Evolutionary conservation across 805 yeast species (phyloP), one percentile per base, ranked within the genome.

Genomic region (Barnettozyma wickerhamii): DNA sequence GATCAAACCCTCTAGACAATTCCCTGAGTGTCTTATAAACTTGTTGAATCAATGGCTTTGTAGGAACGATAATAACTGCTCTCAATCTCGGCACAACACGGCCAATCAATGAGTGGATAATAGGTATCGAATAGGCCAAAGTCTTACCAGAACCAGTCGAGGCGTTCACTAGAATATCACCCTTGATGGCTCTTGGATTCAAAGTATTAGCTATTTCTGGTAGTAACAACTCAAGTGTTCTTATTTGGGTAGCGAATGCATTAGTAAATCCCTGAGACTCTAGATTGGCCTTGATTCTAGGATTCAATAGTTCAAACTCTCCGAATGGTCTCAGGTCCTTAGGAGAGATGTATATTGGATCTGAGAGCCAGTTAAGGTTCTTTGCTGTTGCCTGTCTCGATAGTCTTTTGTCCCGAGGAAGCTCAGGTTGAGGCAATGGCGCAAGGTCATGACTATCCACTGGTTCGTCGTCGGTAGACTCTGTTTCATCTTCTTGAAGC

Each of bases 101-200:
- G 7, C 64, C 61, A 13, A 70, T 64, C 38, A 91, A 66, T 3
- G 78, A 65, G 46, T 90, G 89, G 3, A 93, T 70, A 7, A 93
- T 73, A 2, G 99, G 98, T 2, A 91, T 71, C 37, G 79, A 71
- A 55, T 91, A 91, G 2, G 96, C 95, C 40, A 93, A 66, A 0
- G 99, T 91, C 58, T 91, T 91, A 54, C 99, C 99, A 0, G 95
- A 84, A 32, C 99, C 99, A 0, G 99, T 91, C 10, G 95, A 77
- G 2, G 99, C 95, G 62, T 91, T 90, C 6, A 91, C 95, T 33
- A 91, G 66, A 15, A 89, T 61, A 62, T 93, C 95, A 19, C 91
- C 91, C 42, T 69, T 67, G 10, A 44, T 45, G 27, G 52, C 32
- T 12, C 49, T 41, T 19, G 56, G 53, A 27, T 57, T 50, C 19